Percentiles rank a stretch among this genome's conserved stretches.
These are phyloP conservation scores for Boletus tylopilopsis DNA, from an alignment of 768 basidiomycete species.

Conservation along the genomic window DNA sequence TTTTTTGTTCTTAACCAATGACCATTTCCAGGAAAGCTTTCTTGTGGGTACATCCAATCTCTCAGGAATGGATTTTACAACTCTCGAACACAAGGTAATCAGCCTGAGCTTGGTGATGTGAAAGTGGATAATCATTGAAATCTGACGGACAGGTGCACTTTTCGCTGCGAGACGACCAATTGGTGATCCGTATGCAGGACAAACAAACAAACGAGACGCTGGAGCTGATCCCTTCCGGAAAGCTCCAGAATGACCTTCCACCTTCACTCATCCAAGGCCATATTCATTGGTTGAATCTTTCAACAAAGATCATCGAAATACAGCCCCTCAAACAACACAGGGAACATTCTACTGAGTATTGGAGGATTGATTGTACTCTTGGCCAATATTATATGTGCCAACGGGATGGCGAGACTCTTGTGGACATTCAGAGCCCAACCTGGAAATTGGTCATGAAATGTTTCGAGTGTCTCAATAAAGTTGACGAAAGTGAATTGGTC, in stretches of 20 bases:
- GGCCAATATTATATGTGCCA: neutral
- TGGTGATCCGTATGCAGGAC: conserved; percentile 7
- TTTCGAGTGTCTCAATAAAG: neutral
- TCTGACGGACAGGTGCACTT: conserved; percentile 17
- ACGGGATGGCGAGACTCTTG: conserved; percentile 4
- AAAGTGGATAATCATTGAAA: neutral
- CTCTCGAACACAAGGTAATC: conserved; percentile 2
- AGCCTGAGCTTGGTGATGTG: no score
- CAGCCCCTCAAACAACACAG: conserved; percentile 15
- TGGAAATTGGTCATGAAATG: neutral
- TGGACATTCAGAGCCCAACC: conserved; percentile 11
- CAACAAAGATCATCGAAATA: conserved; percentile 18
- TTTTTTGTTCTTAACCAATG: neutral
- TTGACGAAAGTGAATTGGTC: no score
- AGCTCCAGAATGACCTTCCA: conserved; percentile 21
- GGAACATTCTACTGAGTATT: conserved; percentile 16
- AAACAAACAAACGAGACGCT: neutral
- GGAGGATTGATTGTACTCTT: conserved; percentile 13
- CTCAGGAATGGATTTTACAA: neutral
- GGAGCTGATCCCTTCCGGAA: conserved; percentile 15
- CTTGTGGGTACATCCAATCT: neutral
- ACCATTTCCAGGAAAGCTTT: neutral
- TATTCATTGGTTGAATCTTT: conserved; percentile 25
- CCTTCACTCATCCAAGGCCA: conserved; percentile 1
- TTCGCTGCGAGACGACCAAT: neutral